Evolutionary conservation across 352 stramenopile genomes (phyloP), one percentile per base, ranked within the genome.

Genomic region (Phytophthora palmivora): DNA sequence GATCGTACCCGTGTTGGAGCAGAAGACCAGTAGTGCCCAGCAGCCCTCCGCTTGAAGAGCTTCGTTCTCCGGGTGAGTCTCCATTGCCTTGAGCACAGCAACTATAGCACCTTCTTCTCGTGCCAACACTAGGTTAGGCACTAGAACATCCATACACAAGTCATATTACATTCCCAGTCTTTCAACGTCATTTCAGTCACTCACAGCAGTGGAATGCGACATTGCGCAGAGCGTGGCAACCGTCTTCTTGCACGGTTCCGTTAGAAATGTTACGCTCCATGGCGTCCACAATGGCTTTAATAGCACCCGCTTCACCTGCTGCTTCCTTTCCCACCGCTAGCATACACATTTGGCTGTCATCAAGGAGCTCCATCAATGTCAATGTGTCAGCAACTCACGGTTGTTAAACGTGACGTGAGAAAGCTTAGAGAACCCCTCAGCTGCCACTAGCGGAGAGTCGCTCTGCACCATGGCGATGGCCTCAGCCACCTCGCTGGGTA

Each of bases 321-420:
- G 77, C 76, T 45, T 92, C 82, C 63, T 94, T 94, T 18, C 67
- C 74, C 8, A 89, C 58, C 32, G 79, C 85, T 94, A 56, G 18
- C 10, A 33, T 19, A 45, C n/a, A 43, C 15, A 24, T 46, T 46
- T 46, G 16, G 28, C 4, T n/a, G 24, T 38, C 42, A 26, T 4
- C 28, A 19, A 24, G 24, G 24, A 37, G 11, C 33, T 34, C 26
- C 30, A 34, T 14, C 30, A 34, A 34, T 7, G 3, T 34, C 30
- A 34, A 34, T 43, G 16, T 52, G 10, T 37, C 11, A 16, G 5
- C 2, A 56, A 57, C 77, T 47, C 45, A 90, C 85, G 76, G 55
- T 92, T 80, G 65, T 91, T 94, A 54, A 94, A 94, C 12, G 81
- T 89, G n/a, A 72, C 76, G 53, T 90, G 82, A 15, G 77, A 80